Base-by-base conservation (phyloP, 352 stramenopile species). In the Phytophthora kernoviae region DNA sequence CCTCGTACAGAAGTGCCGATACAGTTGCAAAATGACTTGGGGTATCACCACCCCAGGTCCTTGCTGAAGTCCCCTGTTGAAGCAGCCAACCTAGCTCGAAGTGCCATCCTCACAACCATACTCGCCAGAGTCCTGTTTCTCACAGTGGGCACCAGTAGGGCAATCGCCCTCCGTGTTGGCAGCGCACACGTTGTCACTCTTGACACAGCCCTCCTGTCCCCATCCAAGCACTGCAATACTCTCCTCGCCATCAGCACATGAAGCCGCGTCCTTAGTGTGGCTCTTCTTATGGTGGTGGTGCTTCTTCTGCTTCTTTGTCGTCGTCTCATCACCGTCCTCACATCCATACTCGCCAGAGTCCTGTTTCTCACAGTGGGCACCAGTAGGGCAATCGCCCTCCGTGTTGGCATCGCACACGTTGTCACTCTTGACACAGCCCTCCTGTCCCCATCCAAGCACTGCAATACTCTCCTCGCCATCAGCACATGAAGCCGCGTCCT, bases 291-390 rank as follows among this genome's bases (percentile, higher is more conserved):
- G 24, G 24, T 30, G 24, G 24, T 30, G 24, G 24, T 30, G 24
- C 6, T 30, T 30, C 24, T 30, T 30, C 24, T 30, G 24, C 24
- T 30, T 30, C 24, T 6, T 30, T 7, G 24, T 30, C 3, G 3
- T 30, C 24, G 10, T 12, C 22, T 48, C 37, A 5, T 37, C 27
- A n/a, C 22, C 52, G 18, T 62, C 53, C 39, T 34, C 55, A 27
- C 65, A 73, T 17, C 65, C 65, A 44, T 69, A 65, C 32, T 69
- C 65, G 24, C 58, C 58, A 4, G 58, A 69, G 12, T 69, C 45
- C 17, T 69, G 53, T 24, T 30, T 58, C 15, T 34, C 58, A 10
- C 65, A 73, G 49, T 69, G 49, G 6, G 65, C 53, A 2, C 58
- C 58, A 9, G 14, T 45, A 7, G 65, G 65, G 8, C 65, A 73